A percentile compares a stretch with the other conserved stretches of the same genome.
Evolutionary conservation across 2,329 filamentous ascomycete species (phyloP).

Genomic region (Exophiala sp.): DNA sequence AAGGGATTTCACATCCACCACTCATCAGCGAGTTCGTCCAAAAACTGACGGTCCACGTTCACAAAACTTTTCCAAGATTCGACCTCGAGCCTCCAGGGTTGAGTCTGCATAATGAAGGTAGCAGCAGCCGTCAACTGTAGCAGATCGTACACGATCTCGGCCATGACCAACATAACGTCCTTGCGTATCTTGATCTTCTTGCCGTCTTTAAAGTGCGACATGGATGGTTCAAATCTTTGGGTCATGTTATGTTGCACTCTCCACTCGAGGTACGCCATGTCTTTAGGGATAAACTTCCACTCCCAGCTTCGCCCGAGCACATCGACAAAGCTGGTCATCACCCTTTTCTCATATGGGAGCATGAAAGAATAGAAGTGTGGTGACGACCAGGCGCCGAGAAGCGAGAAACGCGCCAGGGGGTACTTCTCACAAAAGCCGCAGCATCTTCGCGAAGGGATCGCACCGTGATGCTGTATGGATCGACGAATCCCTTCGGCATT

Average conservation of each 20-base stretch:
- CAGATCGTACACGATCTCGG: constrained; percentile 40
- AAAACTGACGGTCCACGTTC: constrained; percentile 45
- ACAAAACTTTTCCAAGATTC: constrained; percentile 43
- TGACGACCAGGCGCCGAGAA: constrained; percentile 47
- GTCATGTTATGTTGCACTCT: constrained; percentile 42
- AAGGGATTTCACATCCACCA: no score
- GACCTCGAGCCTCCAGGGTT: constrained; percentile 50
- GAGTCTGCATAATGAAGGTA: constrained; percentile 47
- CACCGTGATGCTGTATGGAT: no score
- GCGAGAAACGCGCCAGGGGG: constrained; percentile 38
- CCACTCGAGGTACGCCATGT: constrained; percentile 44
- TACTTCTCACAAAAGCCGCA: constrained; percentile 29
- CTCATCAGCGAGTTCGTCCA: constrained; percentile 39
- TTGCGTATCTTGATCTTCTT: constrained; percentile 40
- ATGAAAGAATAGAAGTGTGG: constrained; percentile 51
- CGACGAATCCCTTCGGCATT: background rate
- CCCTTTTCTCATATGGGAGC: constrained; percentile 39
- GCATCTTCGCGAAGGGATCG: background rate
- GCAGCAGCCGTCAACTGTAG: constrained; percentile 39
- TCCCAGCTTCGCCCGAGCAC: constrained; percentile 42
- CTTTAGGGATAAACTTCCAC: constrained; percentile 50
- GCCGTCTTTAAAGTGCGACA: constrained; percentile 24
- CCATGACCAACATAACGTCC: constrained; percentile 49
- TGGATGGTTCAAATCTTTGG: constrained; percentile 30
- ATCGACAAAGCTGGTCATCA: constrained; percentile 41